A percentile compares a stretch with the other conserved stretches of the same genome.
These are phyloP conservation scores for Petunia secreta DNA, from an alignment of 257 asterid genomes.

Conservation along the genomic window DNA sequence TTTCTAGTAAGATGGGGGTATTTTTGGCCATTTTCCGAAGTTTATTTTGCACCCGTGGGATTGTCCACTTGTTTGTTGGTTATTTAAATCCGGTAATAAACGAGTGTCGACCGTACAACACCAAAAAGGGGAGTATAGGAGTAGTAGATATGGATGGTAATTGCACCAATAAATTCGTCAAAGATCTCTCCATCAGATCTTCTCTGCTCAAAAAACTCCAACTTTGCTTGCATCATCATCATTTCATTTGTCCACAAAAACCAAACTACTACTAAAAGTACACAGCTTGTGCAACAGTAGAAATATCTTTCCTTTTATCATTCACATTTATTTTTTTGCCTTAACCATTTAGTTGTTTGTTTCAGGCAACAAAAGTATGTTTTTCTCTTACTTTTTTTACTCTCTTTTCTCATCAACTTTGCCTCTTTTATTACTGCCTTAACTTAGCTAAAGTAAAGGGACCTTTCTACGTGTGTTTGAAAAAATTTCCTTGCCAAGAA, in stretches of 20 bases:
- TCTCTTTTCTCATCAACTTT: slow-evolving; percentile 51
- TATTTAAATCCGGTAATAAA: slow-evolving; percentile 25
- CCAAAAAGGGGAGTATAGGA: slow-evolving; percentile 17
- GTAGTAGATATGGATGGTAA: slow-evolving; percentile 33
- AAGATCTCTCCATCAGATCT: slow-evolving; percentile 67
- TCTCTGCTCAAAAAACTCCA: slow-evolving; percentile 38
- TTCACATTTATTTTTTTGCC: slow-evolving; percentile 48
- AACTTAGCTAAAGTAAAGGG: slow-evolving; percentile 29
- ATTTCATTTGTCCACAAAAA: not conserved
- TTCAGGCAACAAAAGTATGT: slow-evolving; percentile 68
- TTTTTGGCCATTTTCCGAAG: too few species aligned
- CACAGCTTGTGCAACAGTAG: slow-evolving; percentile 65
- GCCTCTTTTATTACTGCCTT: slow-evolving; percentile 21
- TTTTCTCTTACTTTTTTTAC: slow-evolving; percentile 48
- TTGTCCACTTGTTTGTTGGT: slow-evolving; percentile 16
- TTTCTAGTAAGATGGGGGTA: too few species aligned
- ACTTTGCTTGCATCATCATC: slow-evolving; percentile 75
- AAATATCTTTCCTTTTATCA: slow-evolving; percentile 28
- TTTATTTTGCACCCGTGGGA: slow-evolving; percentile 16
- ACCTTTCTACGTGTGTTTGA: slow-evolving; percentile 31
- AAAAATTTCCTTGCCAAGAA: slow-evolving; percentile 20
- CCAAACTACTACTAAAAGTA: slow-evolving; percentile 35
- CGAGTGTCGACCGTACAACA: slow-evolving; percentile 40
- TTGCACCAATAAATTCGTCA: slow-evolving; percentile 62
- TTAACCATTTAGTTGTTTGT: slow-evolving; percentile 56